Percentiles rank a stretch among this genome's conserved stretches.
Conservation (phyloP, 2,329 filamentous ascomycete species). For the Fusarium nisikadoi region DNA sequence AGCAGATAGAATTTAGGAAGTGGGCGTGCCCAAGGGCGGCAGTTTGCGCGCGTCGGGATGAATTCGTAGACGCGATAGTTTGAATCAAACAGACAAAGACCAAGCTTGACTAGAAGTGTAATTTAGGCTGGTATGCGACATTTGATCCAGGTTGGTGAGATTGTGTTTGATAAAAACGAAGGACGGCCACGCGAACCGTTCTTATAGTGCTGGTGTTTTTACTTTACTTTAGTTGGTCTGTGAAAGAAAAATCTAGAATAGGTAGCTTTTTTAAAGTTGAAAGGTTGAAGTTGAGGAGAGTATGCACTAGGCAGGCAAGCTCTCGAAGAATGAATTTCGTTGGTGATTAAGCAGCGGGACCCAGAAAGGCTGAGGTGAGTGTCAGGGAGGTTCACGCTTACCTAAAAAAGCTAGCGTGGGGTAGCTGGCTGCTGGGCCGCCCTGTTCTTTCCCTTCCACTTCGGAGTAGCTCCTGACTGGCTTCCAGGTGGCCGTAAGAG, state of each 20-base stretch:
- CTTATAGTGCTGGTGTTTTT: neutral
- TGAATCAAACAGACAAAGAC: constrained; percentile 33
- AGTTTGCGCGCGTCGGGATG: neutral
- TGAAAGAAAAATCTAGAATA: neutral
- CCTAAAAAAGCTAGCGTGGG: constrained; percentile 29
- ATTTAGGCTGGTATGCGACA: constrained; percentile 39
- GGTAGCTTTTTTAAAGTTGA: constrained; percentile 1
- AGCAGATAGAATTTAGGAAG: neutral
- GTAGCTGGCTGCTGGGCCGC: constrained; percentile 5
- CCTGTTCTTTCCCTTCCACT: neutral
- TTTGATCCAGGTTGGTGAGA: constrained; percentile 32
- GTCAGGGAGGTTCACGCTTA: constrained; percentile 33
- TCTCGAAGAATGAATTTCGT: constrained; percentile 13
- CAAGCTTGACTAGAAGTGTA: constrained; percentile 21
- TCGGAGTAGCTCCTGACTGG: constrained; percentile 21
- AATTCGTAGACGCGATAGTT: constrained; percentile 13
- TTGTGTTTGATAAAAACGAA: neutral
- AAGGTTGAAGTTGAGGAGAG: constrained; percentile 13
- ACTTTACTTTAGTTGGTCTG: neutral
- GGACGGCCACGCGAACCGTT: neutral
- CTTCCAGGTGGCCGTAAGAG: constrained; percentile 38
- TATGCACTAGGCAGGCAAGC: constrained; percentile 6
- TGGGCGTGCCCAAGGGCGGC: neutral
- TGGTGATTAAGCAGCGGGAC: constrained; percentile 17
- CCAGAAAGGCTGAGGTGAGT: constrained; percentile 31